These are phyloP conservation scores for Chytriomyces sp. DNA, from an alignment of 192 early-diverging fungal genomes.

Conservation along the genomic window DNA sequence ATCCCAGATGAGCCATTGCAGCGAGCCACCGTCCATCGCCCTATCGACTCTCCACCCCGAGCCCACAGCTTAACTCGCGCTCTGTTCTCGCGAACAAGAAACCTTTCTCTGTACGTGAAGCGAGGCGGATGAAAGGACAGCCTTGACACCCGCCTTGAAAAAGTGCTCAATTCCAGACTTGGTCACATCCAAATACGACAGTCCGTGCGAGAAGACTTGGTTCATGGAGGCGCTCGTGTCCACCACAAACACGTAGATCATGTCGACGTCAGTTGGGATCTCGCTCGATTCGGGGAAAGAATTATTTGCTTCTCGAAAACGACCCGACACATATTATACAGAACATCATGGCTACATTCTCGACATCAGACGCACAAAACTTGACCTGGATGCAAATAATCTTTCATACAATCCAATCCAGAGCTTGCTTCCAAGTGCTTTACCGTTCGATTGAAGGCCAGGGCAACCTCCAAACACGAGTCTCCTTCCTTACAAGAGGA, in stretches of 20 bases:
- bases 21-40: too few relatives aligned
- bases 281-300: neutral
- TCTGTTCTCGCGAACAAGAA: too few relatives aligned
- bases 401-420: neutral
- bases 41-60: too few relatives aligned
- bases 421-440: neutral
- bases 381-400: neutral
- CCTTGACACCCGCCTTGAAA: conserved; percentile 53
- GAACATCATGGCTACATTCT: too few relatives aligned
- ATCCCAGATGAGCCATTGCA: too few relatives aligned
- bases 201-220: conserved; percentile 55
- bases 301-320: too few relatives aligned
- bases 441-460: neutral
- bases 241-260: conserved; percentile 70
- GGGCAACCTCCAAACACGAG: neutral
- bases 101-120: too few relatives aligned
- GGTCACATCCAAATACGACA: conserved; percentile 70
- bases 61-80: too few relatives aligned
- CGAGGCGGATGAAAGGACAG: neutral
- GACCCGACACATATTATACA: too few relatives aligned
- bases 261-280: conserved; percentile 10
- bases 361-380: neutral
- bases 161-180: conserved; percentile 79
- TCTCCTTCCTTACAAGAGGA: neutral
- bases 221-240: conserved; percentile 87